phyloP scores from a whole-genome alignment of 371 early-diverging fungal species.

The Circinella minor region DNA sequence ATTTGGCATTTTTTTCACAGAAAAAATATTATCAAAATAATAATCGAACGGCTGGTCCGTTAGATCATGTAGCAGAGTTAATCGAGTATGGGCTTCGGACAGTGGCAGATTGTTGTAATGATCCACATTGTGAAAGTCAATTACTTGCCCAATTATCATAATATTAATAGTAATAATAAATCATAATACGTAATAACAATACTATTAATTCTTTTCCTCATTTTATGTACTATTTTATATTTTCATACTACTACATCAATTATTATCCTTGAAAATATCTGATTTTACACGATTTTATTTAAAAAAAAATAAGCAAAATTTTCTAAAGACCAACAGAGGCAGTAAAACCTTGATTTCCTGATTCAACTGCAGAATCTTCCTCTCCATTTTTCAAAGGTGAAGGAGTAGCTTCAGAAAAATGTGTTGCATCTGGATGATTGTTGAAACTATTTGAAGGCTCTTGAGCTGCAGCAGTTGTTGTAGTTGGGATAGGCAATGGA shows the following conservation, averaged over 20 bases:
- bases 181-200: too few relatives aligned
- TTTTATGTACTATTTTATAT: background rate
- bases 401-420: background rate
- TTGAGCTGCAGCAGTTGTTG: background rate
- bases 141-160: conserved; percentile 1
- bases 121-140: conserved; percentile 15
- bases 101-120: conserved; percentile 16
- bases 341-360: background rate
- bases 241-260: too few relatives aligned
- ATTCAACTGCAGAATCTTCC: background rate
- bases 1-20: conserved; percentile 33
- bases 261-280: too few relatives aligned
- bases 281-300: too few relatives aligned
- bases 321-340: background rate
- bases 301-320: background rate
- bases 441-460: background rate
- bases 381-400: background rate
- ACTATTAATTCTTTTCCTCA: background rate
- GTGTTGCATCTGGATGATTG: background rate
- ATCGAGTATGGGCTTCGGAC: conserved; percentile 18
- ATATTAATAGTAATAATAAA: too few relatives aligned
- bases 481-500: conserved; percentile 2
- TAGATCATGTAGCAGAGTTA: conserved; percentile 23
- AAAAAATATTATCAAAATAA: background rate
- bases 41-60: conserved; percentile 17